Evolutionary conservation across 2,329 filamentous ascomycete species (phyloP).

Genomic region (Tolypocladium guangdongense): DNA sequence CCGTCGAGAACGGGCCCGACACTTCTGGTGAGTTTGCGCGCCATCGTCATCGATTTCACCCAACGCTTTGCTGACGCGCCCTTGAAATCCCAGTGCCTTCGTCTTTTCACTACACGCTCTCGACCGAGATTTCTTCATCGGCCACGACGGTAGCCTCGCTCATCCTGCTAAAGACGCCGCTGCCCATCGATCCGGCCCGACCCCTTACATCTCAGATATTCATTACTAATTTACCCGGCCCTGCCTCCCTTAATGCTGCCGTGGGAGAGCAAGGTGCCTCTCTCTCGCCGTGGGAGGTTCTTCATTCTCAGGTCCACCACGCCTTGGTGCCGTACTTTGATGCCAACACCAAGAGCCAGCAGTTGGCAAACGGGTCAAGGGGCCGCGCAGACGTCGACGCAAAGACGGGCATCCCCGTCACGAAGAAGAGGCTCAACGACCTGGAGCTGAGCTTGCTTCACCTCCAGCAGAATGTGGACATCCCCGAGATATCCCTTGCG

Average conservation of each 20-base stretch:
- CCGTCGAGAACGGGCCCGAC: slow-evolving; percentile 37
- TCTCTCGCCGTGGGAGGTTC: slow-evolving; percentile 78
- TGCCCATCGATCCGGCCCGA: slow-evolving; percentile 72
- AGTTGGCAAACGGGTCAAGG: slow-evolving; percentile 52
- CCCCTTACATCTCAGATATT: slow-evolving; percentile 83
- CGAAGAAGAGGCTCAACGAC: slow-evolving; percentile 94
- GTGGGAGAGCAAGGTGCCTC: slow-evolving; percentile 60
- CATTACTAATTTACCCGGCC: slow-evolving; percentile 82
- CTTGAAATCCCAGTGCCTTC: slow-evolving; percentile 23
- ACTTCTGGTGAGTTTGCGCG: slow-evolving; percentile 27
- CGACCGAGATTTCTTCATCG: slow-evolving; percentile 70
- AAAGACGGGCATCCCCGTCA: slow-evolving; percentile 91
- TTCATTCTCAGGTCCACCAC: slow-evolving; percentile 86
- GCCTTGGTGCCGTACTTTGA: slow-evolving; percentile 95
- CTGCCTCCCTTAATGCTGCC: slow-evolving; percentile 56
- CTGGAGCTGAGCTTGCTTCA: slow-evolving; percentile 83
- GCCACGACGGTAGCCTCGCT: slow-evolving; percentile 76
- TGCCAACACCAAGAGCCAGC: slow-evolving; percentile 79
- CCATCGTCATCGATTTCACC: not conserved
- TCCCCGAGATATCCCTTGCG: slow-evolving; percentile 79
- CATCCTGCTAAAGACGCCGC: slow-evolving; percentile 79
- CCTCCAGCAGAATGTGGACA: slow-evolving; percentile 95
- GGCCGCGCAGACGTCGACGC: slow-evolving; percentile 76
- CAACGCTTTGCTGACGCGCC: slow-evolving; percentile 3
- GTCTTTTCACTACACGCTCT: slow-evolving; percentile 66